Evolutionary conservation across 768 basidiomycete species (phyloP), one percentile per base, ranked within the genome.

Genomic region (Naematelia encephala): DNA sequence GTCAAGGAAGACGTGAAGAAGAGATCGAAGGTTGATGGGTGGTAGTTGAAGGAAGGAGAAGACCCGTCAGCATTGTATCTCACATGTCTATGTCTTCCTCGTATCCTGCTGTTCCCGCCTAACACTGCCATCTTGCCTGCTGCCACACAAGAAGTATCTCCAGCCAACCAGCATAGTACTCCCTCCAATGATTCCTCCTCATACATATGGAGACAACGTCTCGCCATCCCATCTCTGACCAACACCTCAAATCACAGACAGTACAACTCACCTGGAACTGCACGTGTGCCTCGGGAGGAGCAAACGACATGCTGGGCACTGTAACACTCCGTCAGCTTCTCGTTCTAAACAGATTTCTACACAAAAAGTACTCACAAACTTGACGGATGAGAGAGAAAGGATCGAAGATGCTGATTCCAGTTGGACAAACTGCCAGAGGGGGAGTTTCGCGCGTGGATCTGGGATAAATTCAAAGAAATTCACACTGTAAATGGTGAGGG

Each of bases 251-350:
- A 16, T 28, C 25, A 13, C n/a, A n/a, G n/a, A n/a, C n/a, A n/a
- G 43, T 10, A 45, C 21, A 22, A 74, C 81, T 62, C 64, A 90
- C 91, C 83, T 92, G 91, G 82, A 94, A 94, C 82, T 93, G 91
- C 75, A 89, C 86, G 78, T 97, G 91, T 63, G 89, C 78, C 81
- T 97, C 94, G 59, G 92, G 94, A 60, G 92, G 86, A 77, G 93
- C 92, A 82, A 98, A 90, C 80, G 93, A 96, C 93, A 97, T 97
- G 77, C 59, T 80, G 77, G 73, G 66, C 70, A 62, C 65, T 45
- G 25, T 29, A 26, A 30, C 11, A 2, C 21, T 53, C 11, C n/a
- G 13, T 51, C 50, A 51, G 50, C 21, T 26, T 21, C 19, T 47
- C 48, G n/a, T 23, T 19, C 5, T 28, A n/a, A 43, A 29, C 50